phyloP scores from a whole-genome alignment of 768 basidiomycete genomes.

The Kondoa malvinella region DNA sequence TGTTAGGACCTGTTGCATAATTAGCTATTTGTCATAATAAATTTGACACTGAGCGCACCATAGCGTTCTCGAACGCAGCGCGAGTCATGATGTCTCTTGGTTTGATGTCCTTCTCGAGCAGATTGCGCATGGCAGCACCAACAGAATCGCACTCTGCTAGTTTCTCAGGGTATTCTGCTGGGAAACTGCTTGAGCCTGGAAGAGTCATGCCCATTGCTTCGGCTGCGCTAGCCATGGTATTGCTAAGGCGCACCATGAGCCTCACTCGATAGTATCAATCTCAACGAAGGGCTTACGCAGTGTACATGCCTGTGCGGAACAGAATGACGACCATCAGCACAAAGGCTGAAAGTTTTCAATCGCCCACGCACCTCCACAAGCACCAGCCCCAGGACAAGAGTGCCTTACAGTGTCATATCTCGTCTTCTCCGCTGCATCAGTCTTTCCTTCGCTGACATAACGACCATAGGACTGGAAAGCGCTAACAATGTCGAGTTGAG shows the following conservation, averaged over 20 bases:
- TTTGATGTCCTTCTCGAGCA: conserved; percentile 77
- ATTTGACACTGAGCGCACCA: conserved; percentile 44
- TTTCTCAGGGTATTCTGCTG: conserved; percentile 83
- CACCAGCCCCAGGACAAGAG: conserved; percentile 92
- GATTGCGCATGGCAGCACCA: conserved; percentile 65
- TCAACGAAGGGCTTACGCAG: conserved; percentile 18
- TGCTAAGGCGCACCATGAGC: conserved; percentile 42
- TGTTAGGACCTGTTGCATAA: conserved; percentile 54
- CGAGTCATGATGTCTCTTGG: conserved; percentile 95
- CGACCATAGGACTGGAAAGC: conserved; percentile 97
- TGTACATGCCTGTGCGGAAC: conserved; percentile 28
- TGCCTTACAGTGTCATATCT: conserved; percentile 76
- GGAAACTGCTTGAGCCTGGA: conserved; percentile 92
- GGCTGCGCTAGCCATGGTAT: conserved; percentile 91
- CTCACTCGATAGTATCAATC: background rate
- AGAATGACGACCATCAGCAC: too few species aligned
- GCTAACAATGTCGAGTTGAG: conserved; percentile 83
- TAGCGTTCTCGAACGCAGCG: conserved; percentile 92
- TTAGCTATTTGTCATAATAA: background rate
- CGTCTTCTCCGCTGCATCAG: conserved; percentile 58
- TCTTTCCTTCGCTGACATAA: conserved; percentile 76
- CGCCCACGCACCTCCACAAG: conserved; percentile 51
- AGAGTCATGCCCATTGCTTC: conserved; percentile 93
- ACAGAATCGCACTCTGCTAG: conserved; percentile 59
- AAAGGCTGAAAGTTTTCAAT: too few species aligned